Conservation (phyloP, 2,329 filamentous ascomycete species). For the Cladosporium sp. region DNA sequence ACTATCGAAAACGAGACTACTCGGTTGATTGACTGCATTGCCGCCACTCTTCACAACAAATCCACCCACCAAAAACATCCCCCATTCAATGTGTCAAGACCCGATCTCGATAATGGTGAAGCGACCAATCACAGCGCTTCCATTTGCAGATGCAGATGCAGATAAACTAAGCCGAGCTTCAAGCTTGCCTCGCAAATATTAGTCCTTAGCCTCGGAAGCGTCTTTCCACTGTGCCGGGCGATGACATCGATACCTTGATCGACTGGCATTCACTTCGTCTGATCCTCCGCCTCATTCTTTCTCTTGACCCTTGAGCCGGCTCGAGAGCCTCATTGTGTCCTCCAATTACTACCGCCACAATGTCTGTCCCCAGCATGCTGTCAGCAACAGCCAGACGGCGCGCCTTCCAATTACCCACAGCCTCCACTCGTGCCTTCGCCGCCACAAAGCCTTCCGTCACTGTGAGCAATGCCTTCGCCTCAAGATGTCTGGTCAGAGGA, state of each 20-base stretch:
- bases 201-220: constrained; percentile 9
- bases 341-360: constrained; percentile 17
- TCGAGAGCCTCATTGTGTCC: background rate
- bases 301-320: background rate
- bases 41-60: background rate
- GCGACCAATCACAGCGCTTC: constrained; percentile 11
- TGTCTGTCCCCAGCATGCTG: constrained; percentile 28
- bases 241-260: constrained; percentile 11
- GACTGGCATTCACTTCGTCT: background rate
- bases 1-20: background rate
- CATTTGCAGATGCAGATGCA: constrained; percentile 4
- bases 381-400: constrained; percentile 26
- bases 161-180: constrained; percentile 2
- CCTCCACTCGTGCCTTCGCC: constrained; percentile 20
- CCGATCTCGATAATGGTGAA: background rate
- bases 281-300: constrained; percentile 3
- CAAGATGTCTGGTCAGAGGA: constrained; percentile 27
- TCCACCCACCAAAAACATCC: background rate
- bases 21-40: background rate
- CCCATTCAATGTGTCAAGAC: background rate
- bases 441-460: constrained; percentile 16
- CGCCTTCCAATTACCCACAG: constrained; percentile 16
- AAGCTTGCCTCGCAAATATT: constrained; percentile 10
- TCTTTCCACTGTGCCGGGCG: background rate
- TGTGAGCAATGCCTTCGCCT: constrained; percentile 21